A percentile compares a stretch with the other conserved stretches of the same genome.
Evolutionary conservation across 2,329 filamentous ascomycete genomes (phyloP).

Genomic region (Monosporascus sp.): DNA sequence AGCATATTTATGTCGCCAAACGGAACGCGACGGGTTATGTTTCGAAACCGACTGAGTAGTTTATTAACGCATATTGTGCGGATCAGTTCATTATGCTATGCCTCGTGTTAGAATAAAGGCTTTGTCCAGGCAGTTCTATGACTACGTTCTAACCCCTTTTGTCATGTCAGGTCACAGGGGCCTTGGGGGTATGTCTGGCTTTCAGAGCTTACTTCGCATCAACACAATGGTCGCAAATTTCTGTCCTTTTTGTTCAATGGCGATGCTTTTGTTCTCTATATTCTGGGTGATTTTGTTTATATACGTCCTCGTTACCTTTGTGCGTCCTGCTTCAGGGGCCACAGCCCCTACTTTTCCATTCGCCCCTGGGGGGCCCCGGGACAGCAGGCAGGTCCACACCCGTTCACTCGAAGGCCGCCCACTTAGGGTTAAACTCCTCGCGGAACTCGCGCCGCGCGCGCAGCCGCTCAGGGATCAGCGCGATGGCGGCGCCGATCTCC

Average conservation of each 20-base stretch:
- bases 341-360: not conserved
- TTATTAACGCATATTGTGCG: not conserved
- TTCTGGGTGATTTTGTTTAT: not conserved
- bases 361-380: too few relatives aligned
- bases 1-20: too few relatives aligned
- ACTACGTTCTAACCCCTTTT: not conserved
- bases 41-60: not conserved
- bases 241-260: too few relatives aligned
- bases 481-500: not conserved
- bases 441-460: not conserved
- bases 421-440: not conserved
- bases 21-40: too few relatives aligned
- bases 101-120: not conserved
- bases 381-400: not conserved
- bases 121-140: not conserved
- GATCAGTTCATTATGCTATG: not conserved
- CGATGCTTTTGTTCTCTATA: too few relatives aligned
- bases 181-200: not conserved
- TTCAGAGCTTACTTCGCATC: not conserved
- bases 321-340: not conserved
- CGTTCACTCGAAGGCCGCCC: not conserved
- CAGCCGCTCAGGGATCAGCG: not conserved
- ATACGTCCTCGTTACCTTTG: not conserved
- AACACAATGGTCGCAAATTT: too few relatives aligned
- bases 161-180: not conserved